phyloP scores from a whole-genome alignment of 1,284 basidiomycete species.

The Pseudozyma sp. region DNA sequence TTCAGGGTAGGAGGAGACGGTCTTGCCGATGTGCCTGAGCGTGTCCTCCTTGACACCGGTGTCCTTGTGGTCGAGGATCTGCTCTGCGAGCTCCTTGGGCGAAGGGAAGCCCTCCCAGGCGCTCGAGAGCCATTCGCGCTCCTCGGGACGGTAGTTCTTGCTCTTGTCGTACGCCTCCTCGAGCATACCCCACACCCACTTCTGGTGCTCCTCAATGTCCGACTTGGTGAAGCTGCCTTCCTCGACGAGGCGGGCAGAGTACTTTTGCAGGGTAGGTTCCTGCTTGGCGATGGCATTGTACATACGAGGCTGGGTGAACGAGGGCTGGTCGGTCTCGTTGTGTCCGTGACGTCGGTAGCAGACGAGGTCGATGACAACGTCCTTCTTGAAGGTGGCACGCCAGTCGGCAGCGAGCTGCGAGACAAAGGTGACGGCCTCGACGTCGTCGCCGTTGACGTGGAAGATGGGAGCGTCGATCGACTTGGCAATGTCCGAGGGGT shows the following conservation, averaged over 20 bases:
- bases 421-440: slow-evolving; percentile 93
- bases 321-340: slow-evolving; percentile 99
- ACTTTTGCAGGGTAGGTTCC: slow-evolving; percentile 89
- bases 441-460: slow-evolving; percentile 99
- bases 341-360: slow-evolving; percentile 99
- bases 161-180: slow-evolving; percentile 89
- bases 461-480: slow-evolving; percentile 98
- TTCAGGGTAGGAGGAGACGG: slow-evolving; percentile 84
- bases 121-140: slow-evolving; percentile 90
- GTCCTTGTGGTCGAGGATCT: slow-evolving; percentile 85
- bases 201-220: slow-evolving; percentile 98
- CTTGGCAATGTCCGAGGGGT: slow-evolving; percentile 99
- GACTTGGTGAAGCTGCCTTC: slow-evolving; percentile 94
- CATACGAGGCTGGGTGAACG: slow-evolving; percentile 99
- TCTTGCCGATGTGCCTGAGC: slow-evolving; percentile 87
- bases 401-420: slow-evolving; percentile 98
- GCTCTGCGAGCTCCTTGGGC: slow-evolving; percentile 92
- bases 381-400: slow-evolving; percentile 98
- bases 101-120: slow-evolving; percentile 99
- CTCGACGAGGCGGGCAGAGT: slow-evolving; percentile 88
- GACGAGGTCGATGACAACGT: slow-evolving; percentile 97
- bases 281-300: slow-evolving; percentile 97
- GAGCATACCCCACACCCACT: slow-evolving; percentile 99
- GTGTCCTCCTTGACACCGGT: slow-evolving; percentile 84
- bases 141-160: slow-evolving; percentile 88